A percentile compares a stretch with the other conserved stretches of the same genome.
Evolutionary conservation across 192 early-diverging fungal species (phyloP).

Genomic region (Backusella mclennaniae): DNA sequence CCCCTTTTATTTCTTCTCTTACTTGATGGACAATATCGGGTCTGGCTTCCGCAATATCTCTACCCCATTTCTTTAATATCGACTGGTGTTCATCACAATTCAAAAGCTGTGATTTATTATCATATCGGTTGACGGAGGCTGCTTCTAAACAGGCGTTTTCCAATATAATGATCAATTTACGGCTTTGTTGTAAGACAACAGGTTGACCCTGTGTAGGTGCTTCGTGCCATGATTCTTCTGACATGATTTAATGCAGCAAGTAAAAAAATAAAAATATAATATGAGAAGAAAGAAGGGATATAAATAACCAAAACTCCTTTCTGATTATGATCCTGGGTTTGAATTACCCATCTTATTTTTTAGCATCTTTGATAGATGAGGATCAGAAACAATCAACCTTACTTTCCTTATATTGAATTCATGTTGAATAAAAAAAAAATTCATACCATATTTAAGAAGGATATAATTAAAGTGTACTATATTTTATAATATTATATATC

Average conservation of each 20-base stretch:
- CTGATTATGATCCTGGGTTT: no score
- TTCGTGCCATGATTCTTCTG: conserved; percentile 15
- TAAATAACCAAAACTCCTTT: background rate
- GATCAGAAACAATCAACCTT: background rate
- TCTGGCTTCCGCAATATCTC: conserved; percentile 75
- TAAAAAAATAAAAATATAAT: no score
- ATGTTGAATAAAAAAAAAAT: no score
- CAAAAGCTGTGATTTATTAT: conserved; percentile 80
- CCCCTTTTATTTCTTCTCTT: background rate
- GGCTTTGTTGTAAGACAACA: conserved; percentile 14
- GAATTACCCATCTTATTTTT: background rate
- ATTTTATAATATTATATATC: no score
- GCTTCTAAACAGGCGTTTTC: conserved; percentile 89
- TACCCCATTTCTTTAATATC: conserved; percentile 76
- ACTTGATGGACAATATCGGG: conserved; percentile 98
- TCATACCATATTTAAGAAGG: no score
- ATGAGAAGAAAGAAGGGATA: background rate
- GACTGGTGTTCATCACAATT: conserved; percentile 98
- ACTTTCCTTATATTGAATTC: no score
- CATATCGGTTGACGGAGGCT: conserved; percentile 73
- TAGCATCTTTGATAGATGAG: background rate
- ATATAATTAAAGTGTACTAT: no score
- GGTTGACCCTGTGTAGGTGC: conserved; percentile 9
- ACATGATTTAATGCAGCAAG: background rate
- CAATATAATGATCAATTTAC: conserved; percentile 88